Evolutionary conservation across 2,329 filamentous ascomycete species (phyloP), one percentile per base, ranked within the genome.

Genomic region (Exophiala viscosa): DNA sequence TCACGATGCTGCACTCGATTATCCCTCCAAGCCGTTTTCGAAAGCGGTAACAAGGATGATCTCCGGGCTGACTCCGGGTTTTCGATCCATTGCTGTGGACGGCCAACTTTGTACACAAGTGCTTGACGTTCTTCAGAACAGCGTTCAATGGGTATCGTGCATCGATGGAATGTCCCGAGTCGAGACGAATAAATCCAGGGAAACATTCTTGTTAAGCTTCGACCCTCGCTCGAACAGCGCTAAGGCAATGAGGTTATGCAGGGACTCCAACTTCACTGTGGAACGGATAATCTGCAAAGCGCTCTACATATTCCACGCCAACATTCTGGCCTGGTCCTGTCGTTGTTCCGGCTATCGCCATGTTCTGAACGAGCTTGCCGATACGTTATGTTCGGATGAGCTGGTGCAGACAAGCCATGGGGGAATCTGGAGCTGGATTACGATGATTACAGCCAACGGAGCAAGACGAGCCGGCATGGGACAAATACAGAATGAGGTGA

Each of bases 231-330:
- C 47, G 2, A 52, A 55, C 23, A 52, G 44, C 38, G 55, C 55
- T 11, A 31, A 43, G 31, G 32, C 42, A 15, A 58, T 58, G 55
- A 52, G 42, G 43, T 39, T 55, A 31, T 55, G 50, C 34, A 46
- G 51, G 11, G 13, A 36, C 7, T 45, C 48, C n/a, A 11, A 40
- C 13, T 18, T 36, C 5, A 45, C n/a, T 5, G 32, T 55, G 28
- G 52, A 58, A 32, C 45, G 31, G 17, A 23, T 48, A 31, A 43
- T 55, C 13, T 55, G 52, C 42, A 58, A 55, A 35, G 52, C 46
- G 10, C 47, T 58, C 20, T 55, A 50, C 20, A 40, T 58, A n/a
- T 58, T 47, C 18, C 38, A 58, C 38, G 55, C 55, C 17, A 52
- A 58, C 23, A 35, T 58, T 6, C 15, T 58, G 41, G 43, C 47